phyloP scores from a whole-genome alignment of 306 rosid species.

The Quercus gilva region DNA sequence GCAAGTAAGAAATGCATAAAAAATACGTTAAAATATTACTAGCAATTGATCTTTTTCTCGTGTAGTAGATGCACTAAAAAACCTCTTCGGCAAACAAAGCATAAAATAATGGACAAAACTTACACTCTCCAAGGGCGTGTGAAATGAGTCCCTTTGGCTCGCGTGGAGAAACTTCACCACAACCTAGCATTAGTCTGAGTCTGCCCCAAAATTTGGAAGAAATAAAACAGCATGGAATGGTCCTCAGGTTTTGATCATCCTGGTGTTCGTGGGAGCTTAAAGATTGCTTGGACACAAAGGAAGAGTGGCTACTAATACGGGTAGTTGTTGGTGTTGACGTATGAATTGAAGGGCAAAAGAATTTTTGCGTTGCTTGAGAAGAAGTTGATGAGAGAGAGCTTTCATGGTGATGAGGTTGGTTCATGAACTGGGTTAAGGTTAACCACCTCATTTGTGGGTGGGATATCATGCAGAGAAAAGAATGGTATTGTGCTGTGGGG shows the following conservation, averaged over 20 bases:
- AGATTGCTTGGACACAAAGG: constrained; percentile 50
- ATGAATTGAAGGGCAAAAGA: constrained; percentile 12
- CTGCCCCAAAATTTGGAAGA: constrained; percentile 28
- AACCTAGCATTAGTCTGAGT: constrained; percentile 17
- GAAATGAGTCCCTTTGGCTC: constrained; percentile 34
- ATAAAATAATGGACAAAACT: constrained; percentile 15
- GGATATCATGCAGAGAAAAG: constrained; percentile 43
- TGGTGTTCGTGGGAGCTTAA: constrained; percentile 35
- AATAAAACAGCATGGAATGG: constrained; percentile 28
- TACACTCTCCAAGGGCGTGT: constrained; percentile 45
- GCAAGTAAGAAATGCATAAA: too few relatives aligned
- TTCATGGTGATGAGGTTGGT: constrained; percentile 38
- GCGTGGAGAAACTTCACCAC: constrained; percentile 29
- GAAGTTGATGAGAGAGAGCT: constrained; percentile 51
- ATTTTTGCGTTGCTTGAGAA: constrained; percentile 24
- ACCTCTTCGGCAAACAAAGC: neutral
- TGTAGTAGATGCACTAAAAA: neutral
- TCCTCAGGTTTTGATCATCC: constrained; percentile 15
- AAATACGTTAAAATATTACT: too few relatives aligned
- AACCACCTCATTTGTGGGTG: constrained; percentile 42
- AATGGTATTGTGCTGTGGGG: neutral
- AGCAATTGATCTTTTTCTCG: too few relatives aligned
- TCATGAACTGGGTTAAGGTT: constrained; percentile 23
- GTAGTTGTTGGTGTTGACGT: constrained; percentile 21
- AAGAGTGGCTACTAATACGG: constrained; percentile 16